These are phyloP conservation scores for Lactarius psammicola DNA, from an alignment of 768 basidiomycete species.

Conservation along the genomic window DNA sequence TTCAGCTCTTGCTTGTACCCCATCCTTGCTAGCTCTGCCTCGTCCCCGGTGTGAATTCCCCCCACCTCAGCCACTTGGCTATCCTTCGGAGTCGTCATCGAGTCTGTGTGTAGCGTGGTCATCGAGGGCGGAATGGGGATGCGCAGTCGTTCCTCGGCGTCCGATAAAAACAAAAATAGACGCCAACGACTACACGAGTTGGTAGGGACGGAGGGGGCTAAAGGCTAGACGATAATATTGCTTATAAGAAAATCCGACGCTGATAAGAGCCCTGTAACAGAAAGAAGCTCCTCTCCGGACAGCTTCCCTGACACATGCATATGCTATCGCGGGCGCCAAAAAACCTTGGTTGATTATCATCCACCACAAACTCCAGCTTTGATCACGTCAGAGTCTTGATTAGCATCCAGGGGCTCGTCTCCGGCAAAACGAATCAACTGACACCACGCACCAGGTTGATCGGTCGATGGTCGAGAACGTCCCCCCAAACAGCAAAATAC, in stretches of 20 bases:
- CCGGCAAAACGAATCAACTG: neutral
- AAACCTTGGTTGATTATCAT: neutral
- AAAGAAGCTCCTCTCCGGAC: neutral
- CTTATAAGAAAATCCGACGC: neutral
- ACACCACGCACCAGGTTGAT: neutral
- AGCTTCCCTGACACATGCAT: neutral
- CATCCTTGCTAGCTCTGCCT: conserved; percentile 64
- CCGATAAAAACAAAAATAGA: neutral
- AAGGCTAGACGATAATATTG: too few relatives aligned
- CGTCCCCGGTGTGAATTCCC: conserved; percentile 42
- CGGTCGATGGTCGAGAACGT: neutral
- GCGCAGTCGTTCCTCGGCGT: neutral
- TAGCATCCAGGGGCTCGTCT: neutral
- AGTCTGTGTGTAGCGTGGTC: neutral
- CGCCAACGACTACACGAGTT: neutral
- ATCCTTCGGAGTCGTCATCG: neutral
- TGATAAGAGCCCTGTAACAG: neutral
- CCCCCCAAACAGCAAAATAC: neutral
- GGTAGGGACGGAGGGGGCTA: too few relatives aligned
- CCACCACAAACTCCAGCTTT: neutral
- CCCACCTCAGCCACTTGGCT: neutral
- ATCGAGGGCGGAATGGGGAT: neutral
- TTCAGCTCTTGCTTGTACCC: conserved; percentile 70
- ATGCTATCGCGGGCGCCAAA: neutral
- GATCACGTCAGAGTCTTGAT: neutral